Conservation (phyloP, 495 filamentous ascomycete genomes). For the Darksidea phi region DNA sequence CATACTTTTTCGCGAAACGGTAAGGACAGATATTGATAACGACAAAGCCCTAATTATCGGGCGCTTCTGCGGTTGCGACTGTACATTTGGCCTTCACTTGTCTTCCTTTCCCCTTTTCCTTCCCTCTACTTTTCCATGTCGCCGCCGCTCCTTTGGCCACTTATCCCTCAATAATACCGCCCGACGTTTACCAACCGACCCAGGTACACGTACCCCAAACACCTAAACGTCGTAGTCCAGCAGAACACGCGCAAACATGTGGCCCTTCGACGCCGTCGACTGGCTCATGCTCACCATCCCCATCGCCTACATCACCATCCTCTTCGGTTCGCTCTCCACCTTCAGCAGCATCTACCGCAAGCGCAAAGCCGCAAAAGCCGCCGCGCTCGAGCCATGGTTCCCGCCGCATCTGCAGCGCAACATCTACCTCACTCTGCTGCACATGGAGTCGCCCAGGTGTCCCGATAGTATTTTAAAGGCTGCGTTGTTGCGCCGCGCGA, state of each 20-base stretch:
- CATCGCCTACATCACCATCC: slow-evolving; percentile 80
- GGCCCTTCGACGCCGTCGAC: slow-evolving; percentile 58
- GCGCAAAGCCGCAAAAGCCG: slow-evolving; percentile 80
- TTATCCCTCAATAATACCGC: neutral
- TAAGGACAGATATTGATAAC: slow-evolving; percentile 6
- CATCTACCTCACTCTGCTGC: slow-evolving; percentile 88
- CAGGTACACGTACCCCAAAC: neutral
- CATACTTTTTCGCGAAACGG: neutral
- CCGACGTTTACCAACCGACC: neutral
- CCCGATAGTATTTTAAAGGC: slow-evolving; percentile 86
- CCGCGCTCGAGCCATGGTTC: slow-evolving; percentile 90
- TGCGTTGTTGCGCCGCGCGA: slow-evolving; percentile 82
- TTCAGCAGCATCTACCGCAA: slow-evolving; percentile 92
- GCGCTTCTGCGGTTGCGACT: neutral
- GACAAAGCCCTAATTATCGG: slow-evolving; percentile 6
- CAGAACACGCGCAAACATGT: slow-evolving; percentile 15
- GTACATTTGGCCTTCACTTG: neutral
- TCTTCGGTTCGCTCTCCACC: slow-evolving; percentile 82
- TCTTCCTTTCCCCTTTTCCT: slow-evolving; percentile 1
- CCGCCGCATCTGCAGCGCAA: slow-evolving; percentile 83
- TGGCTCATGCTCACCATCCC: slow-evolving; percentile 79
- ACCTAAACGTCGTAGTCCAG: neutral
- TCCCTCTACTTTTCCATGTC: neutral
- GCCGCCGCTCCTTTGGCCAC: slow-evolving; percentile 14
- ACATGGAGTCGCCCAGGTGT: slow-evolving; percentile 71